Percentiles rank a stretch among this genome's conserved stretches.
Conservation (phyloP, 805 yeast genomes). For the Saturnispora hagleri region DNA sequence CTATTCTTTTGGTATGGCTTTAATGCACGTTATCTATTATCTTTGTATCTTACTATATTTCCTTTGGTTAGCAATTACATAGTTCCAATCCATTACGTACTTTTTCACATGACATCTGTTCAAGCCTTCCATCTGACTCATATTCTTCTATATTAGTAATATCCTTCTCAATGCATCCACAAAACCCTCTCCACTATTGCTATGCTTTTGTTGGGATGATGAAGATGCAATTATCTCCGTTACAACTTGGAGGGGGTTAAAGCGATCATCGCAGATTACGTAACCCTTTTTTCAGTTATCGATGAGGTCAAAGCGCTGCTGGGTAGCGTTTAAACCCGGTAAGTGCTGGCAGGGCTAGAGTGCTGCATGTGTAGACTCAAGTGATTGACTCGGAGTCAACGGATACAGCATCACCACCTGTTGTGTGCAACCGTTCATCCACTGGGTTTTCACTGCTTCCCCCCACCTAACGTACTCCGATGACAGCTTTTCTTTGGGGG, state of each 20-base stretch:
- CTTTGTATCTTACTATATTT: too few species aligned
- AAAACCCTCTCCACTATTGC: background rate
- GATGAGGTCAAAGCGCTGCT: background rate
- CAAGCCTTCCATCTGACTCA: background rate
- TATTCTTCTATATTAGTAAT: background rate
- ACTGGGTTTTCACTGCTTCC: background rate
- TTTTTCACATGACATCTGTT: too few species aligned
- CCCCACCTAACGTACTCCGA: background rate
- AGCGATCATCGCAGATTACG: background rate
- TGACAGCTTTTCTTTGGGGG: background rate
- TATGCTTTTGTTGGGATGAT: background rate
- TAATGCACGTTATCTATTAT: too few species aligned
- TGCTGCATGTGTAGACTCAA: too few species aligned
- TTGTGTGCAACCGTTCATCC: background rate
- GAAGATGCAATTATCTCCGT: too few species aligned
- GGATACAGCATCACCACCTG: too few species aligned
- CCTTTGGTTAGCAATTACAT: background rate
- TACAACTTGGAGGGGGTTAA: background rate
- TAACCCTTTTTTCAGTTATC: background rate
- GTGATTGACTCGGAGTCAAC: too few species aligned
- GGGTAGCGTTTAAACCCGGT: background rate
- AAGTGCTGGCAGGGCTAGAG: background rate
- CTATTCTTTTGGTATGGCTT: background rate
- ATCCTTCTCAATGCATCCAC: background rate
- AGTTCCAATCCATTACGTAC: background rate